Conservation (phyloP, 2,329 filamentous ascomycete genomes). For the Berkeleyomyces basicola region DNA sequence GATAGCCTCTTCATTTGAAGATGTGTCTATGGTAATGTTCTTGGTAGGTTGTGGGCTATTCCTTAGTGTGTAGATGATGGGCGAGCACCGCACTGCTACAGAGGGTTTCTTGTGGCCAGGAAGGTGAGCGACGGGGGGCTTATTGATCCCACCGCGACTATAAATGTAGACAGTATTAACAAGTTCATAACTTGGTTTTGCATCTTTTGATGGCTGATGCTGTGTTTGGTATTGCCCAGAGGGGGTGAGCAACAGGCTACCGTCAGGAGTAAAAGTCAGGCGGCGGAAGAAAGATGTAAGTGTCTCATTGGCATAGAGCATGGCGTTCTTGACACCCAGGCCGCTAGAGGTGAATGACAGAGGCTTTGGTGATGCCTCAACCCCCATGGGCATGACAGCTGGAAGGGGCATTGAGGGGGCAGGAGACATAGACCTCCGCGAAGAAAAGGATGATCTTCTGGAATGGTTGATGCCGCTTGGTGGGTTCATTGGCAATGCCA, state of each 20-base stretch:
- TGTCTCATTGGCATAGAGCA: conserved; percentile 90
- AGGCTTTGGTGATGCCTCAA: conserved; percentile 75
- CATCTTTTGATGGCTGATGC: conserved; percentile 45
- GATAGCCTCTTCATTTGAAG: conserved; percentile 70
- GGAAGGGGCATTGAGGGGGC: conserved; percentile 87
- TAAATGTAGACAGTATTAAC: conserved; percentile 98
- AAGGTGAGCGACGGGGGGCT: conserved; percentile 83
- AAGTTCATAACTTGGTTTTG: conserved; percentile 65
- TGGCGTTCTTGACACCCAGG: conserved; percentile 62
- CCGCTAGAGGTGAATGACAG: conserved; percentile 37
- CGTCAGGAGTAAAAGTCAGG: conserved; percentile 87
- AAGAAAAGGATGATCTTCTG: conserved; percentile 83
- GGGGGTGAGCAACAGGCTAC: conserved; percentile 81
- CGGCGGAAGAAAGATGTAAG: conserved; percentile 93
- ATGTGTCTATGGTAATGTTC: conserved; percentile 89
- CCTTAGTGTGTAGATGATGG: conserved; percentile 69
- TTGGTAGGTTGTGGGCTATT: conserved; percentile 52
- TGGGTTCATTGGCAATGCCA: conserved; percentile 89
- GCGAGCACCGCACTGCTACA: conserved; percentile 87
- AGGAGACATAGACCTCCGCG: conserved; percentile 75
- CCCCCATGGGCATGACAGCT: conserved; percentile 63
- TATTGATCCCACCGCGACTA: conserved; percentile 88
- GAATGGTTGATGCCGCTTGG: conserved; percentile 79
- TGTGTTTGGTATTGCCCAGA: conserved; percentile 88
- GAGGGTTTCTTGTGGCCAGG: conserved; percentile 97